phyloP scores from a whole-genome alignment of 345 rosid species.

The Bretschneidera sinensis region DNA sequence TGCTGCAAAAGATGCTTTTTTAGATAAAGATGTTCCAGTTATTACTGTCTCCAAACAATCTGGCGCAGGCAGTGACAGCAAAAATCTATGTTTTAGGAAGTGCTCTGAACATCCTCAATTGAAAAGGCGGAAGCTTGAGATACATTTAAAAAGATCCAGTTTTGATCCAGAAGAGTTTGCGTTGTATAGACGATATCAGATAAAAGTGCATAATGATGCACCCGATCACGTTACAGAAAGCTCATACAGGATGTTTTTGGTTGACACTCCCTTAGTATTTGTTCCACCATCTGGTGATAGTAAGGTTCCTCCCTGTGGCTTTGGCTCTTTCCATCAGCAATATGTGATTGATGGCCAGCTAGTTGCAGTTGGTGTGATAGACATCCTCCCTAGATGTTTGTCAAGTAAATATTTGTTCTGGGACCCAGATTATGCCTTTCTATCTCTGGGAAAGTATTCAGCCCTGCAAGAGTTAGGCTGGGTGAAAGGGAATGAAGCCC shows the following conservation, averaged over 20 bases:
- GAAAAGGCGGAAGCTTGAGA: conserved; percentile 65
- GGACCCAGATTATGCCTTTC: conserved; percentile 93
- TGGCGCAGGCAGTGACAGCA: conserved; percentile 30
- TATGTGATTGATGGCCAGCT: conserved; percentile 76
- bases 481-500: conserved; percentile 63
- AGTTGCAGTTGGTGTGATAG: conserved; percentile 91
- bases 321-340: conserved; percentile 96
- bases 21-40: conserved; percentile 25
- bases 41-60: conserved; percentile 37
- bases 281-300: conserved; percentile 61
- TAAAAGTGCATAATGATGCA: conserved; percentile 72
- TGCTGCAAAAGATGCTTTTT: conserved; percentile 27
- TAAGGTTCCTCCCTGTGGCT: conserved; percentile 74
- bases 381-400: conserved; percentile 88
- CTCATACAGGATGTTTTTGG: conserved; percentile 69
- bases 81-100: conserved; percentile 33
- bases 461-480: conserved; percentile 85
- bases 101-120: conserved; percentile 28
- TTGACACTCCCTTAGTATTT: conserved; percentile 71
- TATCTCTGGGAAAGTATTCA: conserved; percentile 85
- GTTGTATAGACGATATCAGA: conserved; percentile 77
- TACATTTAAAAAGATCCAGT: conserved; percentile 68
- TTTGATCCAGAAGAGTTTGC: conserved; percentile 88
- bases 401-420: conserved; percentile 94
- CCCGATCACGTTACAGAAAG: conserved; percentile 53